Conservation (phyloP, 441 rosid species). For the Eruca vesicaria region DNA sequence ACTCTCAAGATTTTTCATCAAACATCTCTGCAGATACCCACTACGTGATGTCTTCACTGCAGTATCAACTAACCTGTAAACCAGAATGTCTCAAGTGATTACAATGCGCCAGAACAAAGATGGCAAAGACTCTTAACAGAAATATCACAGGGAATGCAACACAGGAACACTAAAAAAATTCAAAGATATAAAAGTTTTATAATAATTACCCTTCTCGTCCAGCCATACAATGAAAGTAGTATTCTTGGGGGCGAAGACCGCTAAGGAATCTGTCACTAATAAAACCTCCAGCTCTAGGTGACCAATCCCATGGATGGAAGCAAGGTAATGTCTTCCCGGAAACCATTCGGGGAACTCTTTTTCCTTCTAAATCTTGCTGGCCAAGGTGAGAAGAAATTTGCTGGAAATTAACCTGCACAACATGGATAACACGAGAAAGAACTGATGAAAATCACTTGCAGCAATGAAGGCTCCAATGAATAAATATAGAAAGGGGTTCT, state of each 20-base stretch:
- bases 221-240: constrained; percentile 99
- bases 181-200: neutral
- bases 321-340: constrained; percentile 99
- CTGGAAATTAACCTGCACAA: constrained; percentile 93
- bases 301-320: constrained; percentile 99
- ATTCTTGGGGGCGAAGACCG: constrained; percentile 99
- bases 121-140: neutral
- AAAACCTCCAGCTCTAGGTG: constrained; percentile 97
- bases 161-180: neutral
- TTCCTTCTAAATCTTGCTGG: constrained; percentile 99
- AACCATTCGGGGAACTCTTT: constrained; percentile 98
- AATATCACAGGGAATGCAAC: neutral
- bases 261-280: constrained; percentile 95
- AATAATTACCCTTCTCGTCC: constrained; percentile 96
- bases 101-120: constrained; percentile 8
- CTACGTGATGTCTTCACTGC: constrained; percentile 99
- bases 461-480: neutral
- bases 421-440: constrained; percentile 12
- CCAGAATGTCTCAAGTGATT: constrained; percentile 30
- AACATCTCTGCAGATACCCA: constrained; percentile 99
- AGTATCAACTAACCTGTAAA: constrained; percentile 90
- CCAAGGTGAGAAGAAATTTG: constrained; percentile 98
- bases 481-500: neutral
- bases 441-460: neutral
- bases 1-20: constrained; percentile 95